Evolutionary conservation across 225 moss, liverwort and hornwort species (phyloP).

Genomic region (Neckera pumila): DNA sequence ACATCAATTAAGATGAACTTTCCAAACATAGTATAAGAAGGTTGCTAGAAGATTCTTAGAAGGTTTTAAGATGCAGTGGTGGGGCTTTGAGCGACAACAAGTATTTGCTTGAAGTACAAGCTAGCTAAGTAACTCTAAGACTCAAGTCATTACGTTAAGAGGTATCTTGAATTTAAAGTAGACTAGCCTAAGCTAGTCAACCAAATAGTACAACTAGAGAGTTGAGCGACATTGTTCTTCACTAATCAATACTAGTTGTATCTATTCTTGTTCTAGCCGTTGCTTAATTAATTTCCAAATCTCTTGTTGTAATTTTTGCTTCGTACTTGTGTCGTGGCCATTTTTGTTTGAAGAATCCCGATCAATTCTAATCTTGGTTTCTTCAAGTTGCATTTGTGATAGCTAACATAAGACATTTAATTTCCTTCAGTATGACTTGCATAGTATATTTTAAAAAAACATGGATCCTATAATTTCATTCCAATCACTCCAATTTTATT

Average conservation of each 20-base stretch:
- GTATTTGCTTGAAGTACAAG: background rate
- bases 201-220: background rate
- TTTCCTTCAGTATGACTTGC: fast-evolving
- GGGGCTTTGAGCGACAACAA: background rate
- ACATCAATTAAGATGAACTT: no score
- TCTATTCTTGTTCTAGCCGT: fast-evolving
- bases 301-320: background rate
- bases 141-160: background rate
- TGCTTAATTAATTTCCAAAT: no score
- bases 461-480: background rate
- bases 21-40: no score
- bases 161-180: background rate
- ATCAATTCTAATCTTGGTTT: background rate
- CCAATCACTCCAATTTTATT: background rate
- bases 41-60: fast-evolving
- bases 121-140: background rate
- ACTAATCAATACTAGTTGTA: background rate
- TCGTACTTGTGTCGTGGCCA: fast-evolving
- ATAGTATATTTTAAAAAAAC: background rate
- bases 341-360: fast-evolving
- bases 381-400: background rate
- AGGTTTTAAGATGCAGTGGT: background rate
- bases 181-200: background rate
- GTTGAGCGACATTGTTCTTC: fast-evolving
- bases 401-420: background rate